Evolutionary conservation across 148 eudicot genomes (phyloP).

Genomic region (Selenicereus undatus): DNA sequence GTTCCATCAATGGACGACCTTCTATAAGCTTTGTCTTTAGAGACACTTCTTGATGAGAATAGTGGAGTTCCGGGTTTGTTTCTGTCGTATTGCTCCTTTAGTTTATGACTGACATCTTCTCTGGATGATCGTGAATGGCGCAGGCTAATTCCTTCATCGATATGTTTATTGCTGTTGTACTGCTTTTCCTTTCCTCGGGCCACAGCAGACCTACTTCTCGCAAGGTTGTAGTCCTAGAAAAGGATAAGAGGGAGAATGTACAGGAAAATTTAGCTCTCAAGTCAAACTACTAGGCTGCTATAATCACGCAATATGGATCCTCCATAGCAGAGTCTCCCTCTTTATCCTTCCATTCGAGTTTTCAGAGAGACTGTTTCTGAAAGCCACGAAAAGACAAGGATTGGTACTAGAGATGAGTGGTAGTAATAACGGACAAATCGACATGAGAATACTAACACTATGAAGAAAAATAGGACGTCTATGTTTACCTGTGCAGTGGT

Average conservation of each 20-base stretch:
- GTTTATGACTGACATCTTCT: slow-evolving; percentile 8
- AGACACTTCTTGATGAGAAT: slow-evolving; percentile 11
- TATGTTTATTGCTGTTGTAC: slow-evolving; percentile 2
- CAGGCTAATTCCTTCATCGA: slow-evolving; percentile 21
- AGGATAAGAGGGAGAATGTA: slow-evolving; percentile 17
- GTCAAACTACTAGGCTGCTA: neutral
- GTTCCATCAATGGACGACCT: slow-evolving; percentile 27
- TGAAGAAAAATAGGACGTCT: neutral
- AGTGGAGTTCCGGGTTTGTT: slow-evolving; percentile 8
- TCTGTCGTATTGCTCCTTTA: neutral
- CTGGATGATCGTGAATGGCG: slow-evolving; percentile 17
- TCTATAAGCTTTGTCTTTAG: slow-evolving; percentile 29
- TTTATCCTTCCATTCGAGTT: neutral
- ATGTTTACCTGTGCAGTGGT: slow-evolving; percentile 4
- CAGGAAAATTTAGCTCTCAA: neutral
- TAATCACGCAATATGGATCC: neutral
- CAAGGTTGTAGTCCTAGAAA: neutral
- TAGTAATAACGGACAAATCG: no score
- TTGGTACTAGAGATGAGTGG: no score
- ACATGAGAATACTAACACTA: no score
- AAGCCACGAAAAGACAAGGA: neutral
- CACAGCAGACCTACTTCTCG: slow-evolving; percentile 20
- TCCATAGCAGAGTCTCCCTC: neutral
- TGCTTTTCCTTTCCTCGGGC: slow-evolving; percentile 17
- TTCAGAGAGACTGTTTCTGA: neutral